Evolutionary conservation across 352 stramenopile genomes (phyloP).

Genomic region (Aphanomyces cochlioides): DNA sequence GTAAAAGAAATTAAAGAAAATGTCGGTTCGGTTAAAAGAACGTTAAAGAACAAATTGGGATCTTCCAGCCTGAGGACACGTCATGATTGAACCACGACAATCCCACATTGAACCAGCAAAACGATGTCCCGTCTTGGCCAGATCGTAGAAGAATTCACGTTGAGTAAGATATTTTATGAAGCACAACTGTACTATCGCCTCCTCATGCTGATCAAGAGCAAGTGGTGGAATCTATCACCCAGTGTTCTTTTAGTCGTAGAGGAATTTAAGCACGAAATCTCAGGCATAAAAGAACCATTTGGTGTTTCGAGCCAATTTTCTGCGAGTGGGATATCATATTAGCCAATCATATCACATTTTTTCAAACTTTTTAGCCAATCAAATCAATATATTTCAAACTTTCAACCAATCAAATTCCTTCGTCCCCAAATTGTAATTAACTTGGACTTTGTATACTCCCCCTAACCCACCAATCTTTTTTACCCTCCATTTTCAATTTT

Average conservation of each 20-base stretch:
- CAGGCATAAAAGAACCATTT: not conserved
- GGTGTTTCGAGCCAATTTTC: not conserved
- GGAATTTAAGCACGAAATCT: not conserved
- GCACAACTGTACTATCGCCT: too few relatives aligned
- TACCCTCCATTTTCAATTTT: slow-evolving; percentile 22
- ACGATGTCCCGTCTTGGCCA: too few relatives aligned
- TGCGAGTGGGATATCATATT: not conserved
- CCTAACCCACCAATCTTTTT: slow-evolving; percentile 6
- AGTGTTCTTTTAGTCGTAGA: slow-evolving; percentile 8
- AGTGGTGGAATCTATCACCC: too few relatives aligned
- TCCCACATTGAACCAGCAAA: too few relatives aligned
- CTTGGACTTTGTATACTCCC: slow-evolving; percentile 27
- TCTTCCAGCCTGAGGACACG: too few relatives aligned
- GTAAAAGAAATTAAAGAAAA: too few relatives aligned
- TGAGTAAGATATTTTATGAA: too few relatives aligned
- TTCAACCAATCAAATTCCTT: slow-evolving; percentile 19
- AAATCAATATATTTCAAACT: slow-evolving; percentile 1
- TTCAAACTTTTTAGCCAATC: slow-evolving; percentile 8
- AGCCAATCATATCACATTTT: not conserved
- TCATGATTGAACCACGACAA: too few relatives aligned
- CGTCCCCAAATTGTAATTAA: not conserved
- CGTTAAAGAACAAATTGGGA: too few relatives aligned
- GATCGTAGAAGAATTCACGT: too few relatives aligned
- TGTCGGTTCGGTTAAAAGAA: too few relatives aligned
- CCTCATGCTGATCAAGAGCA: too few relatives aligned